A percentile compares a stretch with the other conserved stretches of the same genome.
phyloP scores from a whole-genome alignment of 495 filamentous ascomycete species.

The Penicillium paxilli region DNA sequence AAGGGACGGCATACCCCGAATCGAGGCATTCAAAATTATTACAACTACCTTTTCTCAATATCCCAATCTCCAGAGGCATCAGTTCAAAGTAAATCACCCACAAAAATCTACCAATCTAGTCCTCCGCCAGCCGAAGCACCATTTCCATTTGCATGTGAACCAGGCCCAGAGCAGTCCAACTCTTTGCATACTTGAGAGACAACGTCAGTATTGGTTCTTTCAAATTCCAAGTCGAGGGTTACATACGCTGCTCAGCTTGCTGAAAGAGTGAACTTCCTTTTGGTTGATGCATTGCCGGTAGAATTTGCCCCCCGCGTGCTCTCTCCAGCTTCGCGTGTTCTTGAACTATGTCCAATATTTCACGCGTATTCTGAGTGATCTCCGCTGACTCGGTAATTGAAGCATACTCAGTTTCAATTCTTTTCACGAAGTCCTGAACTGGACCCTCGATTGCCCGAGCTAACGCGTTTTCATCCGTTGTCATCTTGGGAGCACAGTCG shows the following conservation, averaged over 20 bases:
- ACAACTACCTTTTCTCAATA: too few relatives aligned
- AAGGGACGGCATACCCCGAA: too few relatives aligned
- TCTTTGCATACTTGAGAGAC: slow-evolving; percentile 36
- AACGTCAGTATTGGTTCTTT: not conserved
- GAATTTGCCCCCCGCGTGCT: slow-evolving; percentile 20
- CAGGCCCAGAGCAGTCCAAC: slow-evolving; percentile 27
- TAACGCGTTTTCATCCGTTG: not conserved
- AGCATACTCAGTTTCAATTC: slow-evolving; percentile 8
- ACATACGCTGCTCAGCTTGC: slow-evolving; percentile 38
- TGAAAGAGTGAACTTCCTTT: slow-evolving; percentile 31
- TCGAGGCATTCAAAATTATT: too few relatives aligned
- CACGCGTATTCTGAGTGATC: not conserved
- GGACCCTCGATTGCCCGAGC: not conserved
- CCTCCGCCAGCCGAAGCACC: slow-evolving; percentile 2
- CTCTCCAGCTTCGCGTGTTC: slow-evolving; percentile 35
- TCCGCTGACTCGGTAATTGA: not conserved
- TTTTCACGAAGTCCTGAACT: not conserved
- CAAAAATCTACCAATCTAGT: slow-evolving; percentile 19
- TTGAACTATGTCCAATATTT: slow-evolving; percentile 22
- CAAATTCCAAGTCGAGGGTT: not conserved
- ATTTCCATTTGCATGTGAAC: slow-evolving; percentile 7
- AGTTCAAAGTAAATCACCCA: too few relatives aligned
- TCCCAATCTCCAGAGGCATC: too few relatives aligned
- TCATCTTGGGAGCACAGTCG: not conserved
- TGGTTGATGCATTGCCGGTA: slow-evolving; percentile 32